Evolutionary conservation across 192 early-diverging fungal species (phyloP).

Genomic region (Coemansia sp.): DNA sequence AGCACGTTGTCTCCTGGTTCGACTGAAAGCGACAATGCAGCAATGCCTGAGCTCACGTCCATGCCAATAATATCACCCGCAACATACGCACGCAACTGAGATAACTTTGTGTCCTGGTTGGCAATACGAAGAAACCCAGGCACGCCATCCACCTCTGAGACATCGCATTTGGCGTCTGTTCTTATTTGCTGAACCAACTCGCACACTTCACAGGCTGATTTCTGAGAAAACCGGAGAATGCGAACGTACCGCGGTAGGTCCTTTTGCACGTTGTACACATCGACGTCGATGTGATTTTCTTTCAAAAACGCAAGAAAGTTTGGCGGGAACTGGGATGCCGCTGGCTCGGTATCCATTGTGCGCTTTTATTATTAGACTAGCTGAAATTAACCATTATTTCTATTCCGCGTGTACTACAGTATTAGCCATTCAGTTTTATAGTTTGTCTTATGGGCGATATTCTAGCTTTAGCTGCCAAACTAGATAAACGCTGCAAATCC

Average conservation of each 20-base stretch:
- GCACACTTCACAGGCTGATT: conserved; percentile 30
- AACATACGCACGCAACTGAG: conserved; percentile 53
- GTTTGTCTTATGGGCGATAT: no score
- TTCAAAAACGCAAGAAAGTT: conserved; percentile 66
- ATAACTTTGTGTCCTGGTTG: conserved; percentile 50
- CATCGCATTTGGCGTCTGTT: conserved; percentile 53
- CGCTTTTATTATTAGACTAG: no score
- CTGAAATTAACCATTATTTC: no score
- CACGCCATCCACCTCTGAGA: conserved; percentile 52
- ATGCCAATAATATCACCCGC: conserved; percentile 64
- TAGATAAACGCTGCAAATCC: no score
- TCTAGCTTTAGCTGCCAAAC: no score
- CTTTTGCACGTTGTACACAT: conserved; percentile 59
- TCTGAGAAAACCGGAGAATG: conserved; percentile 40
- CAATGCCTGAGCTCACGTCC: conserved; percentile 84
- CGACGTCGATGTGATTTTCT: conserved; percentile 67
- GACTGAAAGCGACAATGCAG: conserved; percentile 74
- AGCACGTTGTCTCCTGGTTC: conserved; percentile 80
- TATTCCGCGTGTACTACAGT: no score
- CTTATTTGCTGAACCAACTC: conserved; percentile 42
- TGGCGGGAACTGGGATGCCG: not conserved
- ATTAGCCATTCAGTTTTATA: no score
- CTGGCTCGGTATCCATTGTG: no score
- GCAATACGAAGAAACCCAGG: conserved; percentile 62
- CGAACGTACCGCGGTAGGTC: conserved; percentile 78